These are phyloP conservation scores for Coemansia sp. DNA, from an alignment of 192 early-diverging fungal species.

Conservation along the genomic window DNA sequence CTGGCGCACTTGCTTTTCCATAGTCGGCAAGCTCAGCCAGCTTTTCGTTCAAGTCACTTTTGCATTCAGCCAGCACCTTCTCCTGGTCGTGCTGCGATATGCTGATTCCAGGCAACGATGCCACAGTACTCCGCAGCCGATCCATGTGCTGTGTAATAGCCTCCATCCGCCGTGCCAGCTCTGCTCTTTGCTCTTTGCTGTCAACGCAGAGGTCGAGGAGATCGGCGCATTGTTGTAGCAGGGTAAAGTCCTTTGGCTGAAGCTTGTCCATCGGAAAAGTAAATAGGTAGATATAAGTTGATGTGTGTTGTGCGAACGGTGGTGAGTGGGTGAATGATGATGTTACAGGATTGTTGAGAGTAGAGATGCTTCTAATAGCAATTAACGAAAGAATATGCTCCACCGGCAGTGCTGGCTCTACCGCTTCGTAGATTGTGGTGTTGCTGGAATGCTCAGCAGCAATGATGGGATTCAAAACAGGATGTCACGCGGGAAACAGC, in stretches of 20 bases:
- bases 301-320: too few relatives aligned
- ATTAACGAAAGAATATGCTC: too few relatives aligned
- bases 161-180: constrained; percentile 45
- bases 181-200: constrained; percentile 39
- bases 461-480: too few relatives aligned
- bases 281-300: too few relatives aligned
- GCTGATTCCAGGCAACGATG: constrained; percentile 46
- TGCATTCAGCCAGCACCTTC: constrained; percentile 50
- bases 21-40: constrained; percentile 34
- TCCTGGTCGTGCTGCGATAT: constrained; percentile 50
- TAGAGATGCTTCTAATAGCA: too few relatives aligned
- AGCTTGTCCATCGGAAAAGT: constrained; percentile 31
- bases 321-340: too few relatives aligned
- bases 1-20: constrained; percentile 8
- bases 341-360: too few relatives aligned
- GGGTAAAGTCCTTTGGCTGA: constrained; percentile 47
- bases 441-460: too few relatives aligned
- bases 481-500: too few relatives aligned
- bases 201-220: constrained; percentile 43
- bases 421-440: too few relatives aligned
- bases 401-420: too few relatives aligned
- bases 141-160: constrained; percentile 44
- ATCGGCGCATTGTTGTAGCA: constrained; percentile 48
- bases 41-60: constrained; percentile 27
- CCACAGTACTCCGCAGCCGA: constrained; percentile 24